These are phyloP conservation scores for Trichoderma koningiopsis DNA, from an alignment of 2,329 filamentous ascomycete genomes.

Conservation along the genomic window DNA sequence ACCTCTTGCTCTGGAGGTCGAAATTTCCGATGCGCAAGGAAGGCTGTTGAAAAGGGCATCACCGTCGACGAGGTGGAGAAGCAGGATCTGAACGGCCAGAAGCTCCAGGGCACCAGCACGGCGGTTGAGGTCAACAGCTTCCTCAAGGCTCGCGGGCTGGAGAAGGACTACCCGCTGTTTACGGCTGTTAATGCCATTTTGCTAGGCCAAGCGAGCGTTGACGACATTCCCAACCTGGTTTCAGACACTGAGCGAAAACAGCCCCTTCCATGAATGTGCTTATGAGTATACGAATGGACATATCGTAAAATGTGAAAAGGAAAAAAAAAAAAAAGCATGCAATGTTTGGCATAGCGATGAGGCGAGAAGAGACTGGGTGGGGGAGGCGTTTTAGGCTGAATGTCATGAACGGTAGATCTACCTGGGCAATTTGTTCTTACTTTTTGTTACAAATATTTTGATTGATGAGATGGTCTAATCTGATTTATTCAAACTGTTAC, in stretches of 20 bases:
- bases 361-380: neutral
- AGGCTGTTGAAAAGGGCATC: conserved; percentile 77
- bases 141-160: conserved; percentile 73
- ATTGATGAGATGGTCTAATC: neutral
- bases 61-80: conserved; percentile 85
- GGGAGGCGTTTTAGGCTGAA: conserved; percentile 20
- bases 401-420: conserved; percentile 23
- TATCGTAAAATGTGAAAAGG: too few relatives aligned
- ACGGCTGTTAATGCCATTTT: conserved; percentile 84
- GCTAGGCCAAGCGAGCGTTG: conserved; percentile 72
- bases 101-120: conserved; percentile 91
- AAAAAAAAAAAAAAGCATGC: neutral
- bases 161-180: conserved; percentile 87
- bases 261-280: neutral
- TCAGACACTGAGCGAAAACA: conserved; percentile 30
- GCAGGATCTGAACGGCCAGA: conserved; percentile 92
- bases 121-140: conserved; percentile 91
- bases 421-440: neutral
- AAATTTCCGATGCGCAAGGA: conserved; percentile 92
- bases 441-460: neutral
- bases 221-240: conserved; percentile 77
- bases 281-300: neutral
- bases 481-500: neutral
- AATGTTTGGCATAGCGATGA: neutral
- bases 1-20: conserved; percentile 90